Base-by-base conservation (phyloP, 331 rosid species). In the Rhamnella rubrinervis region DNA sequence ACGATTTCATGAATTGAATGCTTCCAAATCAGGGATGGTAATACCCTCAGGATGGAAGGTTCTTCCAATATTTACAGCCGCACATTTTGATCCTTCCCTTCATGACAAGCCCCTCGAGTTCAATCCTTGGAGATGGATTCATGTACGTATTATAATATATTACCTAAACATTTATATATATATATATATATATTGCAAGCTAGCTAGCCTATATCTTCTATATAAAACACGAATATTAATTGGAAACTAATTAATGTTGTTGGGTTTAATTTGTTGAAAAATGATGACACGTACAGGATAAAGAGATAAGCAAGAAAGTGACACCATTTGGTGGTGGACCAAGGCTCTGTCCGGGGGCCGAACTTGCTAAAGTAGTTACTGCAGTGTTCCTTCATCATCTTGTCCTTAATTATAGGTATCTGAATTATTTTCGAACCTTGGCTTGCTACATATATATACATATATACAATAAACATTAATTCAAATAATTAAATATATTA, bases 41-140 rank as follows among this genome's bases (percentile, higher is more conserved):
- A 92, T 92, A 70, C 97, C 93, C 1, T 68, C 85, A 10, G 96
- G 89, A 38, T 91, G 97, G 97, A 83, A 87, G 82, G 90, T 89
- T 79, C 85, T 89, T 82, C 96, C 97, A 52, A 65, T 92, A 23
- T 78, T 92, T 41, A 78, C 87, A 26, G 83, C 81, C 28, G 73
- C 74, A 40, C 87, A 89, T 87, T 75, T 92, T 51, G 96, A 92
- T 87, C 83, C 83, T 37, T 52, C 66, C 11, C 67, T 66, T 55
- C 85, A 82, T 66, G 76, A 77, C 47, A 87, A 85, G 55, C 88
- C 97, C 17, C 61, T 49, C n/a, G 82, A 77, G 16, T 92, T 92
- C 52, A 75, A 89, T 71, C 92, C 97, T 63, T 85, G 75, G 60
- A 85, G 93, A 81, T 92, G 97, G 97, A 70, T 44, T 44, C 49